Base-by-base conservation (phyloP, 345 rosid species). In the Linum tenue region DNA sequence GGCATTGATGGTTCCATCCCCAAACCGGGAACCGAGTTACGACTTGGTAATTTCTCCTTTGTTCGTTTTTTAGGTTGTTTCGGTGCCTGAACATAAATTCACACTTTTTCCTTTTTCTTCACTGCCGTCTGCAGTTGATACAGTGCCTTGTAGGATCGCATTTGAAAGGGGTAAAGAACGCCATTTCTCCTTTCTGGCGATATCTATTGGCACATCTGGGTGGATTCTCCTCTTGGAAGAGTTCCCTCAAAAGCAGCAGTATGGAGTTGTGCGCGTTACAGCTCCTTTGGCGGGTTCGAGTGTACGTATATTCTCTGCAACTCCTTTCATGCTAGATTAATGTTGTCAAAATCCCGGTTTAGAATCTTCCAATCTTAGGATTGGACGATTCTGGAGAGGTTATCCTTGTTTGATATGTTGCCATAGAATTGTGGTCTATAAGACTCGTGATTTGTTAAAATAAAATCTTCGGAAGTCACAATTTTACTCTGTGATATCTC, bases 121-220 rank as follows among this genome's bases (percentile, higher is more conserved):
- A 22, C 31, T 65, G 31, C 31, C 42, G 35, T 80, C 67, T 81
- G 87, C 88, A 95, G 99, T 80, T 77, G 91, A 83, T 83, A 86
- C 94, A 14, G 76, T 95, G 74, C 87, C 91, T 38, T 91, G 99
- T 76, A 78, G 94, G 79, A 87, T 91, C 74, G 92, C 97, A 69
- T 95, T 95, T 69, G 97, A 91, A 77, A 87, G 88, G 84, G 96
- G 91, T 57, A 91, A 83, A 76, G 99, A 89, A 62, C 97, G 96
- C 0, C 83, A 77, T 63, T 86, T 94, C 80, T 61, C 56, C 69
- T 86, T 91, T 71, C 84, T 89, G 72, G 90, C 92, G 56, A 55
- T 82, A 60, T 82, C 96, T 50, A 35, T 78, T 66, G 95, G 91
- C 65, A 72, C 76, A 35, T 82, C 84, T 59, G 97, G 99, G 50